Base-by-base conservation (phyloP, 2,329 filamentous ascomycete species). In the Drechslerella dactyloides region DNA sequence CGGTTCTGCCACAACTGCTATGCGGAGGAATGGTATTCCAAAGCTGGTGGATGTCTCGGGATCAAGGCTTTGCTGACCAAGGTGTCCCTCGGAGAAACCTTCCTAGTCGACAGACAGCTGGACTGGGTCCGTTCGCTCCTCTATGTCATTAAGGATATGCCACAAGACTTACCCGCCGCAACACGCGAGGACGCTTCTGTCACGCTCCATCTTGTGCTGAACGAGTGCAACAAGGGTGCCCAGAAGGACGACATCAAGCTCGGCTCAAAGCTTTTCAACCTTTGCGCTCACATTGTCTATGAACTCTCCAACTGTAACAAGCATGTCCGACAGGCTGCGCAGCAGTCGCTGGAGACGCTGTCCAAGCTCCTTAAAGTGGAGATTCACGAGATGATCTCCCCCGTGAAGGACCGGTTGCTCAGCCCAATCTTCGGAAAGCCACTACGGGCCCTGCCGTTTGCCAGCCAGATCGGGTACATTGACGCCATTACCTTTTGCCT, bases 101-200 rank as follows among this genome's bases (percentile, higher is more conserved):
- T 94, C 91, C 83, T 99, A 35, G 84, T 86, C 19, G 85, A 88
- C 11, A 90, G 91, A 76, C 92, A 97, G 78, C 86, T 89, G 59
- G 92, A 97, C 68, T 93, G 97, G 76, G 88, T 94, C 68, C 87
- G 91, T 57, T 91, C 93, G n/a, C 83, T 99, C 62, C 89, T 96
- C 81, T 97, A 96, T 80, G 93, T 99, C 74, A 91, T 99, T 82
- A 99, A 99, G 81, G 94, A 99, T 78, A 97, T 97, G 85, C 94
- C 96, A 0, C 86, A 90, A 62, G 94, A 99, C 78, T 84, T 99
- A 0, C 93, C 96, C 1, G 92, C 96, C 64, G 93, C 89, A 77
- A 97, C 94, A 1, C 85, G 94, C 37, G 84, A 88, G 35, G 87
- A 91, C 69, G 93, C 94, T 0, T 90, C 96, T 79, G 85, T 88